These are phyloP conservation scores for Wickerhamomyces canadensis DNA, from an alignment of 805 yeast genomes.

Conservation along the genomic window DNA sequence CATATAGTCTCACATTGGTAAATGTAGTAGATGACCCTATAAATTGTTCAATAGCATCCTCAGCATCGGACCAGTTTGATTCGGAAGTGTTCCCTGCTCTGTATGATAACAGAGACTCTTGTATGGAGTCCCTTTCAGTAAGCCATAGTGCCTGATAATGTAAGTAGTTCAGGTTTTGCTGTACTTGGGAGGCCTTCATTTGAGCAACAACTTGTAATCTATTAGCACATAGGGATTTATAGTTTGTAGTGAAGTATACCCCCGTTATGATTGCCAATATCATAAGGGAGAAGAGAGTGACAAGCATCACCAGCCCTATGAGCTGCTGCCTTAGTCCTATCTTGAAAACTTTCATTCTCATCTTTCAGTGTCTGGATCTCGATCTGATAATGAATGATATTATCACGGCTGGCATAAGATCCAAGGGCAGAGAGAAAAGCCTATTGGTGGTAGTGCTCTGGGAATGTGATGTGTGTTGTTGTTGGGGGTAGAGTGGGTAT, in stretches of 20 bases:
- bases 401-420: too few relatives aligned
- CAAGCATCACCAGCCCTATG: slow-evolving; percentile 61
- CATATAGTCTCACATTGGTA: slow-evolving; percentile 63
- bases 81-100: slow-evolving; percentile 67
- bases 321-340: slow-evolving; percentile 75
- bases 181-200: slow-evolving; percentile 72
- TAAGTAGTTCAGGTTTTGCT: slow-evolving; percentile 56
- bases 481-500: too few relatives aligned
- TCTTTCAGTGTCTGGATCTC: background rate
- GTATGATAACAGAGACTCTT: slow-evolving; percentile 52
- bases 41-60: slow-evolving; percentile 50
- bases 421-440: too few relatives aligned
- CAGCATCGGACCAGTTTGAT: slow-evolving; percentile 41
- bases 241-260: slow-evolving; percentile 61
- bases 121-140: slow-evolving; percentile 54
- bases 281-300: slow-evolving; percentile 63
- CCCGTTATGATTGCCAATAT: slow-evolving; percentile 74
- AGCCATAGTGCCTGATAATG: slow-evolving; percentile 69
- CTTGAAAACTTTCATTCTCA: slow-evolving; percentile 12
- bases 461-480: too few relatives aligned
- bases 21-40: slow-evolving; percentile 58
- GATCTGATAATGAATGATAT: too few relatives aligned
- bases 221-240: slow-evolving; percentile 59
- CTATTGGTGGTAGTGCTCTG: too few relatives aligned
- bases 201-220: slow-evolving; percentile 74